Conservation (phyloP, 192 early-diverging fungal genomes). For the Haplosporangium gracile region DNA sequence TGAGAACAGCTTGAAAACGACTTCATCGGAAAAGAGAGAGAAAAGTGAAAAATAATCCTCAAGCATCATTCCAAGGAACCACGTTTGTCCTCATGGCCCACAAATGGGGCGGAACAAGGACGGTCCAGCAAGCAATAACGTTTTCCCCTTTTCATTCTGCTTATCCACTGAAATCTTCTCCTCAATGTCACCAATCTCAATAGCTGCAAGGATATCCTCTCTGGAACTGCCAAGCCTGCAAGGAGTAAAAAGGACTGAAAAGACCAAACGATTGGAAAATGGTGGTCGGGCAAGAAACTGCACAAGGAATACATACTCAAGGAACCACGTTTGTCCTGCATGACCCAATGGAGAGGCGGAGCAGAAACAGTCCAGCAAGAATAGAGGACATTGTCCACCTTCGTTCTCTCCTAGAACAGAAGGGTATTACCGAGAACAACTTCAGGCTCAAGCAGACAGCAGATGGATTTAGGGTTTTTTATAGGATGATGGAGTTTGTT, state of each 20-base stretch:
- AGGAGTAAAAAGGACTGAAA: background rate
- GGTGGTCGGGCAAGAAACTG: background rate
- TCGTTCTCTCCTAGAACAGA: background rate
- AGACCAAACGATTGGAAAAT: background rate
- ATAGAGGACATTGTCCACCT: no score
- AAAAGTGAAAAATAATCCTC: background rate
- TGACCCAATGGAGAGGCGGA: no score
- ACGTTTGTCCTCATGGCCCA: background rate
- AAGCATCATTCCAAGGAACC: background rate
- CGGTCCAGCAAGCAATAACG: background rate
- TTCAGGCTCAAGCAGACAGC: conserved; percentile 1
- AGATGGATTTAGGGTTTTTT: conserved; percentile 7
- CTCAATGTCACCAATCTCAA: no score
- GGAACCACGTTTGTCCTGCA: background rate
- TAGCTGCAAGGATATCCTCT: no score
- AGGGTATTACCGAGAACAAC: background rate
- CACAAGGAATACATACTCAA: background rate
- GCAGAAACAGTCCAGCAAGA: no score
- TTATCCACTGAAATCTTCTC: no score
- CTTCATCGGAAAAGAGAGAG: background rate
- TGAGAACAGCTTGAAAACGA: background rate
- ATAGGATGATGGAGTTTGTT: background rate
- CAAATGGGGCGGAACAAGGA: background rate
- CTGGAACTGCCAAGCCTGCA: background rate
- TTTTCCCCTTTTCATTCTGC: background rate